Evolutionary conservation across 176 grass and related monocot genomes (phyloP), one percentile per base, ranked within the genome.

Genomic region (Hordeum marinum): DNA sequence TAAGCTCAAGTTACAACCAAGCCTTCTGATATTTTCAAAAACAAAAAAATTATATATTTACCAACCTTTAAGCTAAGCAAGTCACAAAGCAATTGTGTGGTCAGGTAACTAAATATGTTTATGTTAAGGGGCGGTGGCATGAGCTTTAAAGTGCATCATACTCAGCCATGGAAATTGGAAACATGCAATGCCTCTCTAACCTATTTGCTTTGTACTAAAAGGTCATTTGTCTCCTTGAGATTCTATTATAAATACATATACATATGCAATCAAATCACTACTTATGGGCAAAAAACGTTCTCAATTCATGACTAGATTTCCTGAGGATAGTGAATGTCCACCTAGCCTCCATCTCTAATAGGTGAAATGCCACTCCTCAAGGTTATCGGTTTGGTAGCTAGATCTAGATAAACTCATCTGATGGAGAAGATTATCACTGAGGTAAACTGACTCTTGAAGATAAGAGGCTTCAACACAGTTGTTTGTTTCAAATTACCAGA

Each of bases 261-360:
- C 20, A 57, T 57, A 57, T 55, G 52, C 18, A 55, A 55, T 55
- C 52, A 55, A 55, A 8, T 57, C 54, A 57, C 54, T 21, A 18
- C 54, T 21, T 57, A 57, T 21, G 18, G 17, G 11, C 17, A 6
- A 42, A 27, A 40, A 29, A 72, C 59, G 4, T 68, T 88, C 77
- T 68, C 26, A 67, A 74, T 89, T 27, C 80, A 70, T 39, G 64
- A 39, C 45, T 37, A 69, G 20, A 70, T 82, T 82, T 55, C 35
- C 31, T 81, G 8, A 17, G 8, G 1, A 69, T 39, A 35, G 24
- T 79, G 25, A 31, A 67, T 39, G 14, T 75, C 71, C 71, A 60
- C 63, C 21, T 72, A 54, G 25, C 39, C 62, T 68, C 8, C 10
- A 85, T 36, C n/a, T 29, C 74, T 57, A 68, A 75, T 59, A 48